A percentile compares a stretch with the other conserved stretches of the same genome.
phyloP scores from a whole-genome alignment of 83 land plant genomes.

The Isoetes engelmannii region DNA sequence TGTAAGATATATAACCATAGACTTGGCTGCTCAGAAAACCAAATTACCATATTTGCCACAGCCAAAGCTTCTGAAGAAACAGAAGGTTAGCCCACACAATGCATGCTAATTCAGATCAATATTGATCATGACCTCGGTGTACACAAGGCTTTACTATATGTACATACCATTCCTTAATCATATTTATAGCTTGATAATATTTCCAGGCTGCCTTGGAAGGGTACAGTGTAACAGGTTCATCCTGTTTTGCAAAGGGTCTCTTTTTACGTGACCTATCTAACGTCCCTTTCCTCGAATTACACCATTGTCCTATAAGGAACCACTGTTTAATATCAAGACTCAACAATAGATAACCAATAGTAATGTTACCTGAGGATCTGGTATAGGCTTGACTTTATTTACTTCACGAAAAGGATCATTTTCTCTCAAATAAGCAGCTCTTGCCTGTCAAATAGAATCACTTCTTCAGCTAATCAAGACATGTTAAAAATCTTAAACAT shows the following conservation, averaged over 20 bases:
- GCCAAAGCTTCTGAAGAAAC: no score
- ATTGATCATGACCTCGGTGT: no score
- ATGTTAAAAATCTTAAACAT: background rate
- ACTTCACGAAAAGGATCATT: conserved; percentile 20
- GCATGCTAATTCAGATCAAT: no score
- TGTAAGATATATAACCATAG: no score
- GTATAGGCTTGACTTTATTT: conserved; percentile 16
- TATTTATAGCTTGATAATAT: no score
- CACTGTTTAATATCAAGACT: background rate
- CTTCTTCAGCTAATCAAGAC: background rate
- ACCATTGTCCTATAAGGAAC: background rate
- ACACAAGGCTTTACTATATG: no score
- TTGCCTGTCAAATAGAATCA: conserved; percentile 20
- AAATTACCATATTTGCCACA: no score
- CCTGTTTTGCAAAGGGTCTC: background rate
- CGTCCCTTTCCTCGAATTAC: background rate
- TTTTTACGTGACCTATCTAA: background rate
- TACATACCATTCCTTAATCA: no score
- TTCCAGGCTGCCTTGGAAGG: no score
- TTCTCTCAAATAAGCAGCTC: conserved; percentile 16
- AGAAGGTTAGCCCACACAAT: no score
- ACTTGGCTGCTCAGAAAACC: no score
- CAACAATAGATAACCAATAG: background rate
- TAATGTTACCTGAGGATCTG: conserved; percentile 19
- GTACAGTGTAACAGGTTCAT: no score